These are phyloP conservation scores for Lithohypha guttulata DNA, from an alignment of 2,329 filamentous ascomycete genomes.

Conservation along the genomic window DNA sequence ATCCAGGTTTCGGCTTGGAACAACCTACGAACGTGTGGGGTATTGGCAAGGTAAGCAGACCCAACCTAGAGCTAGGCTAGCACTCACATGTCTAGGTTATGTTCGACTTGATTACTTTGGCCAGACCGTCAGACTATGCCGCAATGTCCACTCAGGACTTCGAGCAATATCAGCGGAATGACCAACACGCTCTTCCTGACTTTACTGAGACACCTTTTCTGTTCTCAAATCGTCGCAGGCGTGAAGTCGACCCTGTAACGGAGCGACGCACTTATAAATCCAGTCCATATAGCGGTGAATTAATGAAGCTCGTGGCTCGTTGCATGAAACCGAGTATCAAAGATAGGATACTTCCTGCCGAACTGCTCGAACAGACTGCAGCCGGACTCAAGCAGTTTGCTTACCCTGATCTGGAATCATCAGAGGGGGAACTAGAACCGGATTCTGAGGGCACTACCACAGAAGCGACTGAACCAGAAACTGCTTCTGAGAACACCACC, in stretches of 20 bases:
- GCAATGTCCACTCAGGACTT: not conserved
- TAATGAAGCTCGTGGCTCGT: not conserved
- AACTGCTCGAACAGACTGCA: not conserved
- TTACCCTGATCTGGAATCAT: no score
- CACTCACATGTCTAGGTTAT: not conserved
- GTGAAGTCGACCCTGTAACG: not conserved
- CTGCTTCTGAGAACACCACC: not conserved
- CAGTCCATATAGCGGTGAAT: not conserved
- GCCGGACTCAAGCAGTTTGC: not conserved
- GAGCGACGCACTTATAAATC: not conserved
- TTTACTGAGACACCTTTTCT: not conserved
- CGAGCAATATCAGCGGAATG: not conserved
- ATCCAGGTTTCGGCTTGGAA: not conserved
- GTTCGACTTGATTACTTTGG: constrained; percentile 2
- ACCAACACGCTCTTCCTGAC: not conserved
- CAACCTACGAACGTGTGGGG: constrained; percentile 5
- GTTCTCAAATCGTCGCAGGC: not conserved
- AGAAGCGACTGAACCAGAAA: not conserved
- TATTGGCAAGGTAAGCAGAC: not conserved
- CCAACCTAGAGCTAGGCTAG: no score
- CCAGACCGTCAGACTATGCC: not conserved
- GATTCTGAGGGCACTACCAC: not conserved
- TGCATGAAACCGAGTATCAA: not conserved
- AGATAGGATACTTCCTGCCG: constrained; percentile 9
- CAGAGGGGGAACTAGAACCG: no score